phyloP scores from a whole-genome alignment of 2,329 filamentous ascomycete species.

The Colletotrichum lindemuthianum region DNA sequence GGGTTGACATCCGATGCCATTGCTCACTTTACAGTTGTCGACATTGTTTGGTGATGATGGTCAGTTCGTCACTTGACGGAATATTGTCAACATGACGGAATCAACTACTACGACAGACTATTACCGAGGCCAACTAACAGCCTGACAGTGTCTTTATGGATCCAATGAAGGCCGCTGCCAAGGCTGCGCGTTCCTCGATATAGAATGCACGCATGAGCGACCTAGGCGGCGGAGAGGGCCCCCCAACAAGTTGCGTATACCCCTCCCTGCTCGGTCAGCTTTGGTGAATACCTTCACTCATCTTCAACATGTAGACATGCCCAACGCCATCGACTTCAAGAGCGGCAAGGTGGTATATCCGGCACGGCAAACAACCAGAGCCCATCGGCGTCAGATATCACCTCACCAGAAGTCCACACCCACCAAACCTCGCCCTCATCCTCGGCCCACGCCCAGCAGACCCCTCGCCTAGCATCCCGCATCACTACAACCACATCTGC shows the following conservation, averaged over 20 bases:
- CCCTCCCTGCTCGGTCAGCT: not conserved
- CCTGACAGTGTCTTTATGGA: conserved; percentile 36
- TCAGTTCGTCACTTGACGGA: not conserved
- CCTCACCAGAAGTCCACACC: conserved; percentile 20
- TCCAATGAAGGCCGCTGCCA: conserved; percentile 34
- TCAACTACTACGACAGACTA: too few species aligned
- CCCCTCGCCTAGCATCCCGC: not conserved
- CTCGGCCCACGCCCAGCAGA: conserved; percentile 2
- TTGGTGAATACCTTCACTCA: conserved; percentile 3
- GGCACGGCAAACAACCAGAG: not conserved
- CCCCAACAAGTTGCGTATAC: conserved; percentile 38
- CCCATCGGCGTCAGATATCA: conserved; percentile 19
- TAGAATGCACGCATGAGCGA: conserved; percentile 42
- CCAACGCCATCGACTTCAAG: not conserved
- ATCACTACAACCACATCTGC: not conserved
- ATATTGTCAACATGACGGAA: too few species aligned
- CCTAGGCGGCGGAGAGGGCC: conserved; percentile 43
- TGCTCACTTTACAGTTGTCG: too few species aligned
- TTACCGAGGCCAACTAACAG: conserved; percentile 2
- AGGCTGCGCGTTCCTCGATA: conserved; percentile 40
- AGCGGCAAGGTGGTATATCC: not conserved
- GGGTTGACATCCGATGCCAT: not conserved
- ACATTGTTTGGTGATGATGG: not conserved
- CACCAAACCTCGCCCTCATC: conserved; percentile 24
- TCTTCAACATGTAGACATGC: conserved; percentile 10